Evolutionary conservation across 768 basidiomycete genomes (phyloP).

Genomic region (Stropharia rugosoannulata): DNA sequence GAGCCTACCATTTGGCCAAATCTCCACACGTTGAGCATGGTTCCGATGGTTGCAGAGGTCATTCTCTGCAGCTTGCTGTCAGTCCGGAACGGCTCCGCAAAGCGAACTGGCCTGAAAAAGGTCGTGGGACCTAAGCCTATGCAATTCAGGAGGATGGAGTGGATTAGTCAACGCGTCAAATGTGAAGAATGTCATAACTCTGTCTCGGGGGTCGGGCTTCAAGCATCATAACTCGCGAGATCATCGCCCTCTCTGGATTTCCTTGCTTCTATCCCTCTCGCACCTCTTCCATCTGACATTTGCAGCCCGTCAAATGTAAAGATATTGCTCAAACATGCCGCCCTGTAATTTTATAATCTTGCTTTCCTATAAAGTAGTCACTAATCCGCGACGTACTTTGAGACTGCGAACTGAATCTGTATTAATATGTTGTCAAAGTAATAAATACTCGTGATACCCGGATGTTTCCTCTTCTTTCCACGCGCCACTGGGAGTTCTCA

Average conservation of each 20-base stretch:
- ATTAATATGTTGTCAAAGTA: no score
- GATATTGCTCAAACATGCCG: background rate
- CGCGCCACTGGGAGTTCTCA: no score
- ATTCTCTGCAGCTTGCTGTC: constrained; percentile 18
- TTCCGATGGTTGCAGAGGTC: constrained; percentile 16
- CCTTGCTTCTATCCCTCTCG: background rate
- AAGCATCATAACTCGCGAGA: background rate
- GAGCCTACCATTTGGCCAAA: constrained; percentile 18
- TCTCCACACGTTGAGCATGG: constrained; percentile 18
- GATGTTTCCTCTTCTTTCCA: no score
- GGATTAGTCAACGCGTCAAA: constrained; percentile 17
- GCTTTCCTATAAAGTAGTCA: background rate
- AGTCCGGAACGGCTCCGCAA: constrained; percentile 12
- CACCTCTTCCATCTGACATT: background rate
- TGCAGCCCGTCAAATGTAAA: no score
- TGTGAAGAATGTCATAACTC: constrained; percentile 14
- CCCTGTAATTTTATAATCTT: background rate
- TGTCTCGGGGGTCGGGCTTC: background rate
- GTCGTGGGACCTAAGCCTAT: constrained; percentile 14
- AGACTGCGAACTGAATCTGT: no score
- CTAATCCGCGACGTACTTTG: no score
- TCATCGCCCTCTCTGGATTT: background rate
- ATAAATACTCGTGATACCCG: no score
- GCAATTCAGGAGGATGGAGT: constrained; percentile 15
- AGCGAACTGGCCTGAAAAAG: constrained; percentile 13